Base-by-base conservation (phyloP, 305 asterid genomes). In the Fraxinus xanthoxyloides region DNA sequence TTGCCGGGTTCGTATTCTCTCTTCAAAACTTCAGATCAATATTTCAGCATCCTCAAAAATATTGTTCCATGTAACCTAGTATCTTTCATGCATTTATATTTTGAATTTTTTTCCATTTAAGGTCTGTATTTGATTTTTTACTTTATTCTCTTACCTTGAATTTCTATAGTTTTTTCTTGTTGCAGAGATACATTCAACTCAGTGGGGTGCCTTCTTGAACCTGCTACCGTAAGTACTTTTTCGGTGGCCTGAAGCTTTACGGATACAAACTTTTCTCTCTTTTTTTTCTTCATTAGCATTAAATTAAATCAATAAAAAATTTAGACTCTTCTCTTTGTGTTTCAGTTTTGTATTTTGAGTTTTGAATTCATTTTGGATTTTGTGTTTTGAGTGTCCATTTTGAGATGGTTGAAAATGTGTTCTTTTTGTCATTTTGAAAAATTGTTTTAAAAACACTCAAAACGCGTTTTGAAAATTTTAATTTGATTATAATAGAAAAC, bases 141-240 rank as follows among this genome's bases (percentile, higher is more conserved):
- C 35, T 13, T 36, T 31, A 9, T 31, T 34, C 78, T 3, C 40
- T 72, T 69, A 46, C 40, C n/a, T 70, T 81, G 13, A 4, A 19
- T 6, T 56, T 51, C 24, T 19, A 1, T 30, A 2, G 3, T 77
- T 30, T 72, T 30, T 34, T 75, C 38, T 63, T 28, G 81, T 81
- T 81, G 91, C 95, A 95, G 99, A 1, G 99, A 95, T 79, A 76
- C 85, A 2, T 94, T 95, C 85, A 95, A 95, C 82, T 85, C 94
- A 72, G 85, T 84, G 51, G 98, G 99, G 1, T 95, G 99, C 83
- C 87, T 95, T 89, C 96, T 95, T 36, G 99, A 95, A 78, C 97
- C 98, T 69, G 95, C 98, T 7, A 95, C 98, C 17, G 99, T 95
- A 69, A 86, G 91, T 48, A 40, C 72, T 75, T 79, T 40, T 9